Evolutionary conservation across 225 moss, liverwort and hornwort species (phyloP).

Genomic region (Pseudoscleropodium purum): DNA sequence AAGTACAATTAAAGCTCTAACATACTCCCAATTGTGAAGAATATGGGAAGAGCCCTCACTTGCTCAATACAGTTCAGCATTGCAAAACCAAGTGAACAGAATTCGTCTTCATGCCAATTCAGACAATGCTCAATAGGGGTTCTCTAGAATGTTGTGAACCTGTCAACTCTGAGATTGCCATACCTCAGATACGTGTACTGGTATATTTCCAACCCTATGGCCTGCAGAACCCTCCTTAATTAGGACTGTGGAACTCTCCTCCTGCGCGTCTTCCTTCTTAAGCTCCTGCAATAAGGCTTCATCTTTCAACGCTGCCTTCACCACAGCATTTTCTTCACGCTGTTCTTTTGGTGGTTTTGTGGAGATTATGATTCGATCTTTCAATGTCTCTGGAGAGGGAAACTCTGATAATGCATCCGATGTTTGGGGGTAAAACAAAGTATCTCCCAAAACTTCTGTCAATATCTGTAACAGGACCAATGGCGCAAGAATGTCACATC

Average conservation of each 20-base stretch:
- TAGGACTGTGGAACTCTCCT: neutral
- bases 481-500: neutral
- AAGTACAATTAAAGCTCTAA: neutral
- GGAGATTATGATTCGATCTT: conserved; percentile 58
- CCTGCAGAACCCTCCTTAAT: conserved; percentile 24
- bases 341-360: conserved; percentile 67
- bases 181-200: neutral
- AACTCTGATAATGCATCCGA: conserved; percentile 44
- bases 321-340: conserved; percentile 2
- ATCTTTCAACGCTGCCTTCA: neutral
- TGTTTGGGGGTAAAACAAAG: conserved; percentile 32
- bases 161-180: neutral
- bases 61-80: neutral
- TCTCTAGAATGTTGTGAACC: neutral
- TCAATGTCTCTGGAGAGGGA: conserved; percentile 57
- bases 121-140: neutral
- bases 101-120: neutral
- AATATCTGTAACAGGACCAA: conserved; percentile 30
- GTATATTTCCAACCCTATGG: conserved; percentile 24
- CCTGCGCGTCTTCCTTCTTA: conserved; percentile 9
- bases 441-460: conserved; percentile 28
- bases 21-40: neutral
- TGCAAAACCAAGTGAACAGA: neutral
- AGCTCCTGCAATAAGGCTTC: conserved; percentile 7
- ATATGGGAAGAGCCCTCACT: neutral